Evolutionary conservation across 148 eudicot genomes (phyloP).

Genomic region (Polygonum maritimum): DNA sequence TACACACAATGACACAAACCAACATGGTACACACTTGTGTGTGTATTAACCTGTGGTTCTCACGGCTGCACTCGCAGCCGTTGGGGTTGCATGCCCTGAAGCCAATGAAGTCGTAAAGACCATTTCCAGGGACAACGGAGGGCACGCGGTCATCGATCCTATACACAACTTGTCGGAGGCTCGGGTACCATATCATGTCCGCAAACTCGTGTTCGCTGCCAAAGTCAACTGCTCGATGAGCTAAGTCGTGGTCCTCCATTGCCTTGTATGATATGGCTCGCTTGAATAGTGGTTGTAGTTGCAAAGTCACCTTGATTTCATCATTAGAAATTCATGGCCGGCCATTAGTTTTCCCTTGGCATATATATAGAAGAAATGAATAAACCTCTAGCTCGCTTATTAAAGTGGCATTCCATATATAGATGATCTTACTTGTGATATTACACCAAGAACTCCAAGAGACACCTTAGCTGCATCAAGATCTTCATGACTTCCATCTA

Average conservation of each 20-base stretch:
- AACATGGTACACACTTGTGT: not conserved
- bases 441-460: constrained; percentile 78
- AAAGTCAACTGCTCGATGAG: constrained; percentile 30
- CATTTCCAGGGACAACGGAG: constrained; percentile 30
- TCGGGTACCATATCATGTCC: constrained; percentile 62
- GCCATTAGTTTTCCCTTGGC: not conserved
- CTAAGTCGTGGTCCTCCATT: constrained; percentile 35
- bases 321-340: not conserved
- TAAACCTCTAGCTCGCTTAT: no score
- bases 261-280: constrained; percentile 31
- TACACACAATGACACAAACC: not conserved
- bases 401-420: no score
- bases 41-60: constrained; percentile 29
- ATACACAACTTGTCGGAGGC: constrained; percentile 35
- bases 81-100: constrained; percentile 36
- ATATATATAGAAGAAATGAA: no score
- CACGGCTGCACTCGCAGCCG: constrained; percentile 20
- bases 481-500: constrained; percentile 22
- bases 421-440: constrained; percentile 45
- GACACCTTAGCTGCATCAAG: constrained; percentile 66
- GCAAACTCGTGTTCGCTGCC: constrained; percentile 58
- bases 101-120: constrained; percentile 31
- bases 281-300: constrained; percentile 51
- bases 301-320: constrained; percentile 43
- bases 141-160: constrained; percentile 52